These are phyloP conservation scores for Noccaea caerulescens DNA, from an alignment of 345 rosid species.

Conservation along the genomic window DNA sequence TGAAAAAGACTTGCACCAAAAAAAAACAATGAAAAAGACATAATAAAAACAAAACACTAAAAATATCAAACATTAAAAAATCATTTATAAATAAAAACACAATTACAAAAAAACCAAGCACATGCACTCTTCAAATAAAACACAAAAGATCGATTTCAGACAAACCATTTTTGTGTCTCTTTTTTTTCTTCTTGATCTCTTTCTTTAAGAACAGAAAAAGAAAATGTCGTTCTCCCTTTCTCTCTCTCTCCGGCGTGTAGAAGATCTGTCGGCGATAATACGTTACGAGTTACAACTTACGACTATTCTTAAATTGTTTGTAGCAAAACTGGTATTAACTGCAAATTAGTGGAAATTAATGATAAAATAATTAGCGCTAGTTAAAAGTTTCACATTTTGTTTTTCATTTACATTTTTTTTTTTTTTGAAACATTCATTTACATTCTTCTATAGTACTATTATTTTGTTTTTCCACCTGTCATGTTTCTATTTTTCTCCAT, in stretches of 20 bases:
- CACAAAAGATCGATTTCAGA: constrained; percentile 25
- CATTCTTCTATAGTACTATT: background rate
- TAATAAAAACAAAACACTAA: constrained; percentile 29
- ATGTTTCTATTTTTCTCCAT: background rate
- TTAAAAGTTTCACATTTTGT: background rate
- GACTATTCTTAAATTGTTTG: background rate
- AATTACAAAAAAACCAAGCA: constrained; percentile 17
- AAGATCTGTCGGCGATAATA: constrained; percentile 39
- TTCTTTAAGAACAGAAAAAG: background rate
- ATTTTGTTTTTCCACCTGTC: constrained; percentile 18
- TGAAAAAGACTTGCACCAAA: constrained; percentile 23
- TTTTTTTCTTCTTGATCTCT: background rate
- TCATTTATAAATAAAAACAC: background rate
- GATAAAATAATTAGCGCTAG: background rate
- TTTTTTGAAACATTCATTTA: background rate
- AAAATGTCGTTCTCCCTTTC: background rate
- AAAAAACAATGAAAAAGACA: constrained; percentile 30
- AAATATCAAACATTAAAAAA: background rate
- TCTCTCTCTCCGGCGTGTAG: constrained; percentile 1
- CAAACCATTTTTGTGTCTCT: constrained; percentile 22
- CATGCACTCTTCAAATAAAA: constrained; percentile 26
- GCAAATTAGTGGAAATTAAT: constrained; percentile 34
- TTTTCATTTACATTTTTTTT: background rate
- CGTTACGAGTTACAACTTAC: constrained; percentile 39
- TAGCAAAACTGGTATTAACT: constrained; percentile 19